Evolutionary conservation across 1,284 basidiomycete species (phyloP), one percentile per base, ranked within the genome.

Genomic region (Cryptococcus hybrid): DNA sequence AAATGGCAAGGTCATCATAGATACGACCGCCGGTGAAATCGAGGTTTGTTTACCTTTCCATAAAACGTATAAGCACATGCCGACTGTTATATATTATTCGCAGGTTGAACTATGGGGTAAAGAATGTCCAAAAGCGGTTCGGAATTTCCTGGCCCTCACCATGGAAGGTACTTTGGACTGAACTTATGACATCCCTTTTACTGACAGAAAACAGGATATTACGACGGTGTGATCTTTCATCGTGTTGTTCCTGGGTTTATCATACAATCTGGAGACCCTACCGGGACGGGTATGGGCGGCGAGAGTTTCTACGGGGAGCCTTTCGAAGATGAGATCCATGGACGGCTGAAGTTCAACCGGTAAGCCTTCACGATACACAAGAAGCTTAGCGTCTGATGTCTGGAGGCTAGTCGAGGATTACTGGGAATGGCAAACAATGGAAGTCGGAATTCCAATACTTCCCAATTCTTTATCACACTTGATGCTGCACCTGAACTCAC

Each of bases 351-450:
- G 54, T 79, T 78, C 61, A 77, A 77, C 50, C 62, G 75, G 73
- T 74, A 36, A 36, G 67, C 30, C 43, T 7, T 38, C 48, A 48
- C 53, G n/a, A 36, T 18, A 6, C 6, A 42, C 30, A 39, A n/a
- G 37, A 39, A 40, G 38, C 35, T 6, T n/a, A 30, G 30, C 30
- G 30, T 30, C 30, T 18, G 18, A 8, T 51, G 34, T 30, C 47
- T 13, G 18, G 44, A 13, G 8, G 13, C 5, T 85, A 95, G 77
- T 63, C 87, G 95, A 58, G 96, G 95, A 0, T 75, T 99, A 5
- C 86, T 99, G 0, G 96, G 84, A 0, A 95, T 96, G 90, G 95
- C 95, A 1, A 97, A 96, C 70, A 87, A 86, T 57, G 90, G 91
- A 12, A 82, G 82, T 48, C 88, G 90, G 74, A 83, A 92, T 71